These are phyloP conservation scores for Xerocomellus dryophilus DNA, from an alignment of 768 basidiomycete species.

Conservation along the genomic window DNA sequence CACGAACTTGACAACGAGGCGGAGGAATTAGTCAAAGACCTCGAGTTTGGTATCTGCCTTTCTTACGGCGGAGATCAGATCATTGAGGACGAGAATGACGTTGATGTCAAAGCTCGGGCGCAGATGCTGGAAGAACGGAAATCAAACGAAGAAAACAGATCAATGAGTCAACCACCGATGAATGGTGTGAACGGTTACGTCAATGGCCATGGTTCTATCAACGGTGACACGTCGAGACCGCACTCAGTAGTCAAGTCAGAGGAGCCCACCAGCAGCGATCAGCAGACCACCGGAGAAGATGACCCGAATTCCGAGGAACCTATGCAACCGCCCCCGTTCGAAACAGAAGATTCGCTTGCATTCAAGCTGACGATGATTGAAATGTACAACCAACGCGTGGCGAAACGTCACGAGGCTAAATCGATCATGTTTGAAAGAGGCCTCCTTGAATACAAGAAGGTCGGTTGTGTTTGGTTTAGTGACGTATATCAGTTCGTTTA, in stretches of 20 bases:
- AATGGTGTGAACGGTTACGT: slow-evolving; percentile 27
- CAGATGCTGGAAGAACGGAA: slow-evolving; percentile 42
- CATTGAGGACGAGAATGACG: slow-evolving; percentile 73
- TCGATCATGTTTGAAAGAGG: slow-evolving; percentile 89
- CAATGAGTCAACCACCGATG: slow-evolving; percentile 22
- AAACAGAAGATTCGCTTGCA: slow-evolving; percentile 76
- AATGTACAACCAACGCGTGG: slow-evolving; percentile 86
- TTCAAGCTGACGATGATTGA: slow-evolving; percentile 89
- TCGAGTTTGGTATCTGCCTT: slow-evolving; percentile 90
- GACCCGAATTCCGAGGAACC: slow-evolving; percentile 62
- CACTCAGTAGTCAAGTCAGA: slow-evolving; percentile 38
- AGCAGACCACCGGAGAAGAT: slow-evolving; percentile 46
- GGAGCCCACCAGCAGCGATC: slow-evolving; percentile 39
- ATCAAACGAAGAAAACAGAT: slow-evolving; percentile 15
- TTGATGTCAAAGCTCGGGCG: slow-evolving; percentile 57
- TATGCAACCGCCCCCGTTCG: slow-evolving; percentile 71
- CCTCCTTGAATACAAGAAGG: slow-evolving; percentile 92
- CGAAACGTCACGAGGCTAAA: slow-evolving; percentile 82
- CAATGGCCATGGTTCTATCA: slow-evolving; percentile 38
- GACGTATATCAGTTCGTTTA: not conserved
- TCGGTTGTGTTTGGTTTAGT: slow-evolving; percentile 31
- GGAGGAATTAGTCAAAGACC: slow-evolving; percentile 90
- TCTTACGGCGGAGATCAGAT: slow-evolving; percentile 83
- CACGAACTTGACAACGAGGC: slow-evolving; percentile 97
- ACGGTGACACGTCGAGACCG: slow-evolving; percentile 33